phyloP scores from a whole-genome alignment of 1,284 basidiomycete genomes.

The Heliocybe sulcata region DNA sequence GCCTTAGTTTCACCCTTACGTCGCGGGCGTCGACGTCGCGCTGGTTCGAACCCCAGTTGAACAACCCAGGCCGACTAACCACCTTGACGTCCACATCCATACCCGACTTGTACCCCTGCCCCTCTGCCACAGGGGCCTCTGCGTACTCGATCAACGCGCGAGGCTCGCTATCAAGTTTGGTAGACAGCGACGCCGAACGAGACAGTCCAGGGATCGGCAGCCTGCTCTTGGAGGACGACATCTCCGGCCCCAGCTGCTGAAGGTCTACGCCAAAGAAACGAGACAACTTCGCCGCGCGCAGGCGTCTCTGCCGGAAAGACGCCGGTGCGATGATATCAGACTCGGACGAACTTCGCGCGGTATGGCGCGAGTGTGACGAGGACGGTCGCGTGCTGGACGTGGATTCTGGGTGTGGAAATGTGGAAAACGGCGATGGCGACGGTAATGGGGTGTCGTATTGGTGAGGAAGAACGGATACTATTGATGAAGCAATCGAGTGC shows the following conservation, averaged over 20 bases:
- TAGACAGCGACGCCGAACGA: not conserved
- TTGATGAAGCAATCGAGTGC: slow-evolving; percentile 1
- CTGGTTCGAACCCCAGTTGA: not conserved
- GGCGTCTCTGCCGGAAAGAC: slow-evolving; percentile 33
- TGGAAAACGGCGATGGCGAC: slow-evolving; percentile 5
- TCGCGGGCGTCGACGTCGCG: not conserved
- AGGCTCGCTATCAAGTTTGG: not conserved
- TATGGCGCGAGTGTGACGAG: not conserved
- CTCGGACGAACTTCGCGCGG: not conserved
- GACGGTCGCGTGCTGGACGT: not conserved
- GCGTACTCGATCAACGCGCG: not conserved
- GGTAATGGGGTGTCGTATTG: not conserved
- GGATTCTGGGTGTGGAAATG: not conserved
- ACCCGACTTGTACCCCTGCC: not conserved
- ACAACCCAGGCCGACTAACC: not conserved
- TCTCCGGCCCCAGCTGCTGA: not conserved
- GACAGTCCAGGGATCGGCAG: not conserved
- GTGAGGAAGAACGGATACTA: not conserved
- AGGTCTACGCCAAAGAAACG: slow-evolving; percentile 50
- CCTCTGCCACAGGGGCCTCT: not conserved
- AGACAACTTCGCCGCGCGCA: slow-evolving; percentile 46
- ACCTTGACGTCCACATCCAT: slow-evolving; percentile 1
- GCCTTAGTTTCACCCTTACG: slow-evolving; percentile 1
- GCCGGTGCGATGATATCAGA: slow-evolving; percentile 3
- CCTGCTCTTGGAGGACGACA: not conserved